Conservation (phyloP, 2,329 filamentous ascomycete genomes). For the Colletotrichum phormii region DNA sequence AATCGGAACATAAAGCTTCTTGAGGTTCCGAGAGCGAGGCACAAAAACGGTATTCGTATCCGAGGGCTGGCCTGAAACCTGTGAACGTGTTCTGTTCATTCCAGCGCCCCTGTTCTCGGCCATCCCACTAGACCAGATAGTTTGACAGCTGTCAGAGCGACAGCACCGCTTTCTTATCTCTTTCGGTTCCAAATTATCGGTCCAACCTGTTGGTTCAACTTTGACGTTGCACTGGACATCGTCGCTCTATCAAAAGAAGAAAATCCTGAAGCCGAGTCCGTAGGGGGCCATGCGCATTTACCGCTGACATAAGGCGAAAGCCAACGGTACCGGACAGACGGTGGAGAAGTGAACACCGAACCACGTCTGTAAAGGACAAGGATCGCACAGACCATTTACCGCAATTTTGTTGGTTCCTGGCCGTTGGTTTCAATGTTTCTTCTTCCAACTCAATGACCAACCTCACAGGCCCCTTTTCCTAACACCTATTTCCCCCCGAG, state of each 20-base stretch:
- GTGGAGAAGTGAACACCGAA: slow-evolving; percentile 10
- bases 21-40: not conserved
- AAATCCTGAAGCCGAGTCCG: not conserved
- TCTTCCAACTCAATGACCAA: not conserved
- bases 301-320: not conserved
- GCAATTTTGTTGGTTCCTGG: slow-evolving; percentile 21
- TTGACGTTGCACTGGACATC: not conserved
- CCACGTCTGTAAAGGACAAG: not conserved
- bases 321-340: slow-evolving; percentile 4
- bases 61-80: not conserved
- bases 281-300: not conserved
- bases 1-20: not conserved
- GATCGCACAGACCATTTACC: slow-evolving; percentile 13
- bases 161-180: not conserved
- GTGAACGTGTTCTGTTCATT: not conserved
- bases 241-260: not conserved
- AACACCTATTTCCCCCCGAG: not conserved
- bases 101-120: not conserved
- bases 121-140: not conserved
- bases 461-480: slow-evolving; percentile 5
- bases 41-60: not conserved
- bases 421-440: slow-evolving; percentile 16
- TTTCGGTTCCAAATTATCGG: not conserved
- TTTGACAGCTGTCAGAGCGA: not conserved
- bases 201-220: not conserved